These are phyloP conservation scores for Talaromyces funiculosus DNA, from an alignment of 2,329 filamentous ascomycete genomes.

Conservation along the genomic window DNA sequence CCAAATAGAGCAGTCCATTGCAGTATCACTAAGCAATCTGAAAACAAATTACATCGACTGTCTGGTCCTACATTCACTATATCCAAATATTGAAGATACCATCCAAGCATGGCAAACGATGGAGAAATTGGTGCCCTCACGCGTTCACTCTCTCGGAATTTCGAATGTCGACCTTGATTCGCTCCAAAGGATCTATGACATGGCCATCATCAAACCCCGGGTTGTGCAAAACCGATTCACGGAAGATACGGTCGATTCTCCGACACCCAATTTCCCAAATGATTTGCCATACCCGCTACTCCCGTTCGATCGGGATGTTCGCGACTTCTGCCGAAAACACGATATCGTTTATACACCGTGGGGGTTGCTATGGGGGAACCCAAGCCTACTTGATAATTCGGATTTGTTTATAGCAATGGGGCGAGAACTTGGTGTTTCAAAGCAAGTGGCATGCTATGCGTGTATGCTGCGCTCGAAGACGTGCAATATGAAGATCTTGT, in stretches of 20 bases:
- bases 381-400: conserved; percentile 1
- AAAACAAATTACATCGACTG: conserved; percentile 5
- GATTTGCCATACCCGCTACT: conserved; percentile 1
- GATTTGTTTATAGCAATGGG: not conserved
- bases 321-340: not conserved
- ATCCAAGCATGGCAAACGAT: conserved; percentile 3
- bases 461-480: not conserved
- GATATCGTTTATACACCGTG: conserved; percentile 4
- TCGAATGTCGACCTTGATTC: conserved; percentile 1
- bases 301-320: conserved; percentile 7
- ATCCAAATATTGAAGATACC: not conserved
- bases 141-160: not conserved
- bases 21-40: not conserved
- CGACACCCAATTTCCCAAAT: not conserved
- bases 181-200: not conserved
- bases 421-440: not conserved
- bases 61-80: not conserved
- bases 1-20: conserved; percentile 2
- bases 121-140: not conserved
- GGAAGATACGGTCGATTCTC: not conserved
- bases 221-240: conserved; percentile 6
- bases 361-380: conserved; percentile 12
- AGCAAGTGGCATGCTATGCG: conserved; percentile 2
- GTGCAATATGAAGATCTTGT: conserved; percentile 1
- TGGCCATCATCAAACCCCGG: not conserved